phyloP scores from a whole-genome alignment of 1,284 basidiomycete species.

The Amylostereum chailletii region DNA sequence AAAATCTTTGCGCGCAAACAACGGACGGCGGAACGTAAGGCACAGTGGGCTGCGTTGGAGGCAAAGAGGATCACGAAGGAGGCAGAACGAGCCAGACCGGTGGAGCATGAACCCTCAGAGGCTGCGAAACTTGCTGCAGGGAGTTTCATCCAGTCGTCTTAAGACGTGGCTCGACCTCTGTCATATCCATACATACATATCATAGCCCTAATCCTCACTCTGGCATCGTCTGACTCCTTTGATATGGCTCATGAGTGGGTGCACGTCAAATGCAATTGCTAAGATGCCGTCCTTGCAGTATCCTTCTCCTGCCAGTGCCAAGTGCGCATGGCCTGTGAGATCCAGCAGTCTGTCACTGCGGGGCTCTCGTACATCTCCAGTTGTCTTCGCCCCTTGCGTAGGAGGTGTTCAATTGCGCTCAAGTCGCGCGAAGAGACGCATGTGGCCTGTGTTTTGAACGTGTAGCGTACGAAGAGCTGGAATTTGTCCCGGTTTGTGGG shows the following conservation, averaged over 20 bases:
- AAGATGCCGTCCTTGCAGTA: not conserved
- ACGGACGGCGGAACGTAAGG: not conserved
- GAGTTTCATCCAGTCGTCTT: conserved; percentile 1
- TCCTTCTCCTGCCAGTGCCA: conserved; percentile 56
- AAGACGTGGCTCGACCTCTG: too few relatives aligned
- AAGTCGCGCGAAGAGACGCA: conserved; percentile 56
- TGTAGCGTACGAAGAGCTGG: conserved; percentile 54
- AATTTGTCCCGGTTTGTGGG: conserved; percentile 49
- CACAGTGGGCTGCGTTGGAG: conserved; percentile 6
- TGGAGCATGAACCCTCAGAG: conserved; percentile 10
- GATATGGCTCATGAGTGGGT: too few relatives aligned
- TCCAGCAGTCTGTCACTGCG: conserved; percentile 62
- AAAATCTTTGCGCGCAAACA: conserved; percentile 30
- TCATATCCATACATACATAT: too few relatives aligned
- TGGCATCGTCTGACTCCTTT: too few relatives aligned
- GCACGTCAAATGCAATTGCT: too few relatives aligned
- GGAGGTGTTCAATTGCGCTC: conserved; percentile 60
- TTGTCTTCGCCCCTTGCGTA: conserved; percentile 56
- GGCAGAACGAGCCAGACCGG: conserved; percentile 3
- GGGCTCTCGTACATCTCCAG: conserved; percentile 60
- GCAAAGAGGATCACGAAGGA: conserved; percentile 8
- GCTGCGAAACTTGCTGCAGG: conserved; percentile 4
- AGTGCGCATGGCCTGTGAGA: conserved; percentile 55
- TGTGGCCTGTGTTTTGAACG: conserved; percentile 54
- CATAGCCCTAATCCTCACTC: too few relatives aligned